Base-by-base conservation (phyloP, 2,329 filamentous ascomycete species). In the Phialophora macrospora region DNA sequence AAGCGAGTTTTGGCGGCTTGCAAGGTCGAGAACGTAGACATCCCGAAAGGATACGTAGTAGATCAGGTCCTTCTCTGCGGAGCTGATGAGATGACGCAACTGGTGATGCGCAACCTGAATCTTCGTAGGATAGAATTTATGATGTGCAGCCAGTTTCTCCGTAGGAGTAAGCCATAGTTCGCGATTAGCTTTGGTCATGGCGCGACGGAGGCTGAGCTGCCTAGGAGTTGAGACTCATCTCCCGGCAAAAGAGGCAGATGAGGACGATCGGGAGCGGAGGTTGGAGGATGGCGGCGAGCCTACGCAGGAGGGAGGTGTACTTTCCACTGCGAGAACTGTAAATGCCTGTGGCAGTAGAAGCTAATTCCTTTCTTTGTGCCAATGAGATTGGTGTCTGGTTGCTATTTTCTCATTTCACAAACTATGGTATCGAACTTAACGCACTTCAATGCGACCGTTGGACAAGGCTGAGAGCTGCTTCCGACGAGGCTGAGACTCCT, bases 61-160 rank as follows among this genome's bases (percentile, higher is more conserved):
- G 70, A 98, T 84, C 72, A 89, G 80, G 77, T 93, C 87, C 51
- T 87, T 84, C 73, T 91, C 87, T 71, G 92, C 88, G 28, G 89
- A 90, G 77, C 91, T 94, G 75, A 98, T 90, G 72, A 96, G 88
- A 72, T 96, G 94, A 62, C 94, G 91, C 54, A 99, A 84, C 80
- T 81, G 79, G 64, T 75, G 75, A 67, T 81, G 78, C 87, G 86
- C 85, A 57, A 87, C 87, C 58, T 84, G 84, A 72, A 92, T 88
- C 52, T 82, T 83, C 68, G 88, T 84, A 55, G 86, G 86, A 75
- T 89, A 92, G 75, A 90, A 90, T 71, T 85, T 88, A 74, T 63
- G 49, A 22, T 61, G 65, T 34, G 26, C 52, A n/a, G 60, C 67
- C 24, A 71, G 63, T 2, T 41, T 56, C 20, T 65, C 26, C 14